A percentile compares a stretch with the other conserved stretches of the same genome.
Evolutionary conservation across 2,329 filamentous ascomycete genomes (phyloP).

Genomic region (Phialocephala subalpina): DNA sequence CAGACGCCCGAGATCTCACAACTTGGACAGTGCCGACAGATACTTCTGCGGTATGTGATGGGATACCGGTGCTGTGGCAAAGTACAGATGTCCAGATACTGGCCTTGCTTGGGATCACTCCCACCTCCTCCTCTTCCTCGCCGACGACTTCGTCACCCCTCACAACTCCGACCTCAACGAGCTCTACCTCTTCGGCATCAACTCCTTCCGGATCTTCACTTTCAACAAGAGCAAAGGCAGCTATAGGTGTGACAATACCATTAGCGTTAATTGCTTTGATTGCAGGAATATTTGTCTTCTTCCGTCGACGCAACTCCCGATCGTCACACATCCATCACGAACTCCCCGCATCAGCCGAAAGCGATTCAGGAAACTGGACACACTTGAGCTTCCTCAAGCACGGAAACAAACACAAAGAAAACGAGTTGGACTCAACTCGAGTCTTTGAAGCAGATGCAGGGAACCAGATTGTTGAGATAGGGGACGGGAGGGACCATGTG

Average conservation of each 20-base stretch:
- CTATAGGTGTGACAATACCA: constrained; percentile 45
- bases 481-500: background rate
- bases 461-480: constrained; percentile 1
- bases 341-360: constrained; percentile 7
- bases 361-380: background rate
- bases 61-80: constrained; percentile 24
- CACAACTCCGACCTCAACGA: constrained; percentile 2
- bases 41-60: constrained; percentile 21
- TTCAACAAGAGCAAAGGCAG: constrained; percentile 27
- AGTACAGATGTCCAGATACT: constrained; percentile 24
- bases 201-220: constrained; percentile 4
- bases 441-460: constrained; percentile 4
- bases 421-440: background rate
- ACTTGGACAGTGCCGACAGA: constrained; percentile 11
- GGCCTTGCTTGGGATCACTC: constrained; percentile 9
- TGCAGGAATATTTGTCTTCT: constrained; percentile 41
- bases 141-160: background rate
- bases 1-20: background rate
- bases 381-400: background rate
- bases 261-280: constrained; percentile 40
- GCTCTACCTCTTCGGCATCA: background rate
- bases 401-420: background rate
- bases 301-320: constrained; percentile 37
- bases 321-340: constrained; percentile 13
- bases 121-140: background rate